Conservation (phyloP, 176 grass and related monocot genomes). For the Musa schizocarpa region DNA sequence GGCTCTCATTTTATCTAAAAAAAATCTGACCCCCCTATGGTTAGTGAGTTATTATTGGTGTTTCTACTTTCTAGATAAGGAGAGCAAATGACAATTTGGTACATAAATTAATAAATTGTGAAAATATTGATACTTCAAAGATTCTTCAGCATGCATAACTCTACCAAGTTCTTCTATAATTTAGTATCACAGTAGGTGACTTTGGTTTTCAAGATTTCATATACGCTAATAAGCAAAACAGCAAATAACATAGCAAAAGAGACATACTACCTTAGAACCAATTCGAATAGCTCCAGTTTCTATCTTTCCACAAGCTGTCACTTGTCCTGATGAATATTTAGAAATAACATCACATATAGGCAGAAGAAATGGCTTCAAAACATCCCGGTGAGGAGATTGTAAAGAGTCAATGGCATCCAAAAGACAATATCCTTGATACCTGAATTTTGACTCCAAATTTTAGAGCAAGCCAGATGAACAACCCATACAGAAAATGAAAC, state of each 20-base stretch:
- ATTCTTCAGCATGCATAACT: not conserved
- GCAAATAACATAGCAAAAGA: not conserved
- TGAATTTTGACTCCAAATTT: constrained; percentile 11
- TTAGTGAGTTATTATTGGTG: no score
- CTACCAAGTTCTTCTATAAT: not conserved
- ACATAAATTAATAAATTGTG: not conserved
- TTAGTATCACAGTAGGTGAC: not conserved
- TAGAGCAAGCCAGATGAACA: not conserved
- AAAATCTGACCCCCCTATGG: no score
- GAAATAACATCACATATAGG: constrained; percentile 82
- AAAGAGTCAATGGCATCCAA: constrained; percentile 60
- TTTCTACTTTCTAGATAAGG: no score
- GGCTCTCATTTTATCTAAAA: no score
- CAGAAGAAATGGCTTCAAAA: constrained; percentile 58
- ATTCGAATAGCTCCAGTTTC: constrained; percentile 56
- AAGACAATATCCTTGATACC: constrained; percentile 60
- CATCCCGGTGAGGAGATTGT: constrained; percentile 39
- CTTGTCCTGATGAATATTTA: constrained; percentile 50
- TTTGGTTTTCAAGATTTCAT: not conserved
- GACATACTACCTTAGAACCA: constrained; percentile 63
- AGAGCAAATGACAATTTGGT: not conserved
- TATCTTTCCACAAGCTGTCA: constrained; percentile 68
- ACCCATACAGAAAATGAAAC: not conserved
- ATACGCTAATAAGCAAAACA: not conserved
- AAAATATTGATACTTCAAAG: not conserved